Base-by-base conservation (phyloP, 768 basidiomycete species). In the Steccherinum ochraceum region DNA sequence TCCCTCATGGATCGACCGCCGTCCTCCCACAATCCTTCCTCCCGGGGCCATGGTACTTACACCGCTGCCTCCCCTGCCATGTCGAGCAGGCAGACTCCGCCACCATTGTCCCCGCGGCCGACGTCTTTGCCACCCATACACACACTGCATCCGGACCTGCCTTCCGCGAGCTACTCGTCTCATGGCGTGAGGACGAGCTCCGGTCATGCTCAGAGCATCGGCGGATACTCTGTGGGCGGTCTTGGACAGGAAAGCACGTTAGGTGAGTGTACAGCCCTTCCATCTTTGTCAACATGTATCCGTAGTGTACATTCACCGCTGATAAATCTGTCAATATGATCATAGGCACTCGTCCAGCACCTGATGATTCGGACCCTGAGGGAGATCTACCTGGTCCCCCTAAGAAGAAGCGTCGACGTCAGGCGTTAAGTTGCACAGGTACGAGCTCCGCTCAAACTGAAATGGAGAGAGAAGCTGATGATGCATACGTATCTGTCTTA, bases 371-470 rank as follows among this genome's bases (percentile, higher is more conserved):
- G 25, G 84, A 85, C 45, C 67, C 61, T 12, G 84, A 86, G 40
- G 78, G 75, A 20, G 70, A 74, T 40, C 66, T 72, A 35, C 77
- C 74, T 46, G 75, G 75, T 40, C 86, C 81, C 13, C 81, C 81
- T 13, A 90, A 89, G 75, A 89, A 89, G 78, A 91, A 89, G 67
- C 73, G 89, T 48, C 75, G 89, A 48, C 72, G 89, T 42, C 88
- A 91, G 64, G 88, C 89, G 35, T 69, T 91, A 58, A 91, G 88
- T 62, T 91, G 89, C 67, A 91, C 88, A 48, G 88, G 88, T 89
- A 64, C 70, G 76, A 69, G 40, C 40, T 50, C 24, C 56, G 54
- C 54, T 55, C 48, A 45, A 50, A 53, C 58, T 60, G 56, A 52
- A 54, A 55, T 58, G 60, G 52, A 61, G 55, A 58, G 47, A 50